Conservation (phyloP, 2,329 filamentous ascomycete species). For the Aspergillus carbonarius region DNA sequence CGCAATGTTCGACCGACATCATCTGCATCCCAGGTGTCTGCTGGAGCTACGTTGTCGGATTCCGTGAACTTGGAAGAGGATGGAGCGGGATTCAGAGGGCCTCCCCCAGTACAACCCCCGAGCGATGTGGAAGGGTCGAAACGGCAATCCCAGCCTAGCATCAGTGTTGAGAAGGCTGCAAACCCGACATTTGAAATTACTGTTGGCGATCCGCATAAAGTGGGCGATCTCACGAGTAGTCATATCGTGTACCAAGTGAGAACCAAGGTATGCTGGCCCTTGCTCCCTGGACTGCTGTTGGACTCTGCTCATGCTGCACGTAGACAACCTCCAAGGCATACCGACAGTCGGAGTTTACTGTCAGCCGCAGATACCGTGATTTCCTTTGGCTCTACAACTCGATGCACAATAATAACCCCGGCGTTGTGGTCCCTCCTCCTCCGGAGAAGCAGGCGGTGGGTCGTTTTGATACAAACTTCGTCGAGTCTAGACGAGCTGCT, state of each 20-base stretch:
- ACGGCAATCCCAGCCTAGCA: conserved; percentile 67
- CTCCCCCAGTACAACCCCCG: conserved; percentile 59
- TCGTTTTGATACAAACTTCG: conserved; percentile 93
- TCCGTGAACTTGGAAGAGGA: conserved; percentile 72
- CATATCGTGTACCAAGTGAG: conserved; percentile 97
- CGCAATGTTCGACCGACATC: conserved; percentile 40
- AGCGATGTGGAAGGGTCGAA: conserved; percentile 45
- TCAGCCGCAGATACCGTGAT: conserved; percentile 90
- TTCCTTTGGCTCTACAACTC: conserved; percentile 98
- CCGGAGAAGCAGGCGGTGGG: conserved; percentile 98
- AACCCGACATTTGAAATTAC: conserved; percentile 88
- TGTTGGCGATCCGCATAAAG: conserved; percentile 96
- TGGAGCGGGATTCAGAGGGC: conserved; percentile 61
- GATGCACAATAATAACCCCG: conserved; percentile 89
- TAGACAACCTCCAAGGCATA: conserved; percentile 96
- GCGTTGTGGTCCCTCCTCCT: conserved; percentile 90
- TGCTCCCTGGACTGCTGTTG: background rate
- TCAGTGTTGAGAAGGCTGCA: conserved; percentile 88
- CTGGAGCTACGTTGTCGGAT: conserved; percentile 57
- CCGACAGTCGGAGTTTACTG: conserved; percentile 85
- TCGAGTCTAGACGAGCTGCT: conserved; percentile 85
- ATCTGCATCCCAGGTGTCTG: conserved; percentile 47
- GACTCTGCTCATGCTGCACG: conserved; percentile 13
- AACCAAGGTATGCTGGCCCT: conserved; percentile 69
- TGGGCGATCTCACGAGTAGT: conserved; percentile 92